Evolutionary conservation across 805 yeast species (phyloP).

Genomic region (Saccharomycopsis oosterbeekiorum): DNA sequence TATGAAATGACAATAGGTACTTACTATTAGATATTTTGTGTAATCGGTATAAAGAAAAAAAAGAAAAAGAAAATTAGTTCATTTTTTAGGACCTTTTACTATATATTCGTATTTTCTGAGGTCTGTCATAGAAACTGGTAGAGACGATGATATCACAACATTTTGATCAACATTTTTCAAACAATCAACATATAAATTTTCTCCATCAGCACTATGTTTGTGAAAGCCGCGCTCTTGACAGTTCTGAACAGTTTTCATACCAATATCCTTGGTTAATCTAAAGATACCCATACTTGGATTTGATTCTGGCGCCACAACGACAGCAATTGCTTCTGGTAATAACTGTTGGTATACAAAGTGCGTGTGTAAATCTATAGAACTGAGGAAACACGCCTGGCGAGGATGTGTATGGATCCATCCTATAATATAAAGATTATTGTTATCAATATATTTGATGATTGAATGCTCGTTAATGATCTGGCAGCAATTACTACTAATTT

Average conservation of each 20-base stretch:
- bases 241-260: conserved; percentile 42
- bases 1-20: neutral
- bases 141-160: conserved; percentile 28
- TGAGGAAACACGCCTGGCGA: conserved; percentile 58
- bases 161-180: conserved; percentile 35
- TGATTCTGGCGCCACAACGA: conserved; percentile 50
- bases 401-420: conserved; percentile 77
- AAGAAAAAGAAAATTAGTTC: neutral
- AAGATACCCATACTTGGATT: conserved; percentile 45
- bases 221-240: conserved; percentile 47
- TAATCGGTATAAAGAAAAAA: neutral
- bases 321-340: conserved; percentile 61
- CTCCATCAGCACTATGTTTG: conserved; percentile 40
- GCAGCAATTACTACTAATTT: conserved; percentile 54
- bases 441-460: conserved; percentile 45
- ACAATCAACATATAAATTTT: conserved; percentile 40
- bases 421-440: conserved; percentile 46
- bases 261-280: conserved; percentile 57
- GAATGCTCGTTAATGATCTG: conserved; percentile 50
- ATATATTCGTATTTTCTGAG: neutral
- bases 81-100: neutral
- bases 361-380: conserved; percentile 59
- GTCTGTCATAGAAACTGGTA: neutral
- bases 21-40: neutral
- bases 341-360: conserved; percentile 59